These are phyloP conservation scores for Amauroascus niger DNA, from an alignment of 2,329 filamentous ascomycete species.

Conservation along the genomic window DNA sequence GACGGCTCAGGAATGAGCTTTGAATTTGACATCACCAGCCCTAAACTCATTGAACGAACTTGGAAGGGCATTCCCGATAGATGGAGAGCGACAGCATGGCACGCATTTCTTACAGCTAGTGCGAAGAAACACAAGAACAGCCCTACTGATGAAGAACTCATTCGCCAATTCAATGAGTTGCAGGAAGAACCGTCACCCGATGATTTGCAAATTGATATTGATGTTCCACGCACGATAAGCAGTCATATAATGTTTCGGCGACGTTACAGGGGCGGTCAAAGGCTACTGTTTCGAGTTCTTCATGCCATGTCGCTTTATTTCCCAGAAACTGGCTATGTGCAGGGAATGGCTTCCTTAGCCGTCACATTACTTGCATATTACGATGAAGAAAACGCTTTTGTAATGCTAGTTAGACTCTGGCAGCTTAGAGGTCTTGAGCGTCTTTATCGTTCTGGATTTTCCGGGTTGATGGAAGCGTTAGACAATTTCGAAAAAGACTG, in stretches of 20 bases:
- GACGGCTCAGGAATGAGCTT: slow-evolving; percentile 54
- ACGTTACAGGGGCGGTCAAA: slow-evolving; percentile 83
- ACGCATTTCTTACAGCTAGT: slow-evolving; percentile 74
- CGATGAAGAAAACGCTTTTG: slow-evolving; percentile 85
- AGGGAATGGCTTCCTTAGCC: slow-evolving; percentile 91
- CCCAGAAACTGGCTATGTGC: slow-evolving; percentile 85
- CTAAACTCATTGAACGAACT: slow-evolving; percentile 80
- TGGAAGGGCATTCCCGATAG: slow-evolving; percentile 98
- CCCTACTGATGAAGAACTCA: slow-evolving; percentile 60
- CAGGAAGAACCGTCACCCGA: slow-evolving; percentile 69
- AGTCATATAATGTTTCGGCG: slow-evolving; percentile 95
- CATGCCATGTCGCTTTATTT: slow-evolving; percentile 88
- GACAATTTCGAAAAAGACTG: slow-evolving; percentile 76
- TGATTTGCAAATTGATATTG: slow-evolving; percentile 93
- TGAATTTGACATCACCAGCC: slow-evolving; percentile 70
- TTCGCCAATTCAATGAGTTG: slow-evolving; percentile 61
- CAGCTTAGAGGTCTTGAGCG: slow-evolving; percentile 74
- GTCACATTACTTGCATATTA: slow-evolving; percentile 93
- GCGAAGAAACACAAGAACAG: slow-evolving; percentile 55
- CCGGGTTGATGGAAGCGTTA: slow-evolving; percentile 74
- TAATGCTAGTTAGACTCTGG: slow-evolving; percentile 96
- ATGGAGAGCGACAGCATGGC: slow-evolving; percentile 90
- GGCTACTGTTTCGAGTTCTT: slow-evolving; percentile 81
- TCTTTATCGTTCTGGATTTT: slow-evolving; percentile 75
- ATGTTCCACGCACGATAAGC: slow-evolving; percentile 89